phyloP scores from a whole-genome alignment of 2,329 filamentous ascomycete genomes.

The Hymenoscyphus fraxineus region DNA sequence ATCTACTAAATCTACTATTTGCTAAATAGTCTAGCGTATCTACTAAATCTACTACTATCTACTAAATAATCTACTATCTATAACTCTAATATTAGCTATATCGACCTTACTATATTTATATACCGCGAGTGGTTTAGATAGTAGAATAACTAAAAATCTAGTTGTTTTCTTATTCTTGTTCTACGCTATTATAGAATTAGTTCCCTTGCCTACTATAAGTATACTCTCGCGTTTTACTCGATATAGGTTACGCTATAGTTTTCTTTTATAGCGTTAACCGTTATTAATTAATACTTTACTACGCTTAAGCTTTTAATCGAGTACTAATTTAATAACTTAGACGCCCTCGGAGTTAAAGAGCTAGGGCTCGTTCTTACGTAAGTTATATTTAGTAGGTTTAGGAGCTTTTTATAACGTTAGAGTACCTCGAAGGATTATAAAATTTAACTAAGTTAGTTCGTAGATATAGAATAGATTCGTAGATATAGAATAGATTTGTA shows the following conservation, averaged over 20 bases:
- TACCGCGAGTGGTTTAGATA: background rate
- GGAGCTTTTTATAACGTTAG: background rate
- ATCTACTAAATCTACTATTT: too few species aligned
- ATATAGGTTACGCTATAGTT: background rate
- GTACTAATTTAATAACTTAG: slow-evolving; percentile 57
- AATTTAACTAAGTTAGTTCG: too few species aligned
- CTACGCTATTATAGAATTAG: too few species aligned
- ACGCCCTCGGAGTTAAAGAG: slow-evolving; percentile 49
- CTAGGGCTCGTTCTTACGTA: slow-evolving; percentile 36
- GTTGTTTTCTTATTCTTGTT: background rate
- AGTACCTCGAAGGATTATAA: background rate
- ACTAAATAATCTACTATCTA: too few species aligned
- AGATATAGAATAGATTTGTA: too few species aligned
- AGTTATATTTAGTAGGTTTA: background rate
- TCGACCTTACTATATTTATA: background rate
- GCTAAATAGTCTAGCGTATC: too few species aligned
- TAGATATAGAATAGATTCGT: too few species aligned
- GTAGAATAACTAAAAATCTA: background rate
- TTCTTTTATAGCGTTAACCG: slow-evolving; percentile 20
- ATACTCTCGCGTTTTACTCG: background rate
- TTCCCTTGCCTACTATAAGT: background rate
- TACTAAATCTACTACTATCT: too few species aligned
- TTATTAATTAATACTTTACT: slow-evolving; percentile 27
- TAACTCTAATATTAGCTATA: too few species aligned
- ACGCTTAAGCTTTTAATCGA: slow-evolving; percentile 48